These are phyloP conservation scores for Cucumis hystrix DNA, from an alignment of 306 rosid species.

Conservation along the genomic window DNA sequence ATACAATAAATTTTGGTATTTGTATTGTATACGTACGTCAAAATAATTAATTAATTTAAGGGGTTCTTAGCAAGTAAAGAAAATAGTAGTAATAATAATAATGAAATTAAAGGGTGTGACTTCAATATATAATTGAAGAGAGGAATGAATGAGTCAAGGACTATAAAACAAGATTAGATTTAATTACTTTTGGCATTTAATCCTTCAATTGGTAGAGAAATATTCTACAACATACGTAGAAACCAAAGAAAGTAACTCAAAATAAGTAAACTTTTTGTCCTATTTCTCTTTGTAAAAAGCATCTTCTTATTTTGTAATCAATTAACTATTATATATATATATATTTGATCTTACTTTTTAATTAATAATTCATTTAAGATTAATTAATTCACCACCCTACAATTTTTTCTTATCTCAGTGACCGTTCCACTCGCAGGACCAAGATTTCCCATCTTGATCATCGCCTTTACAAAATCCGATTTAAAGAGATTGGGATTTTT, in stretches of 20 bases:
- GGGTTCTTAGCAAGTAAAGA: no score
- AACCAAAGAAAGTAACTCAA: not conserved
- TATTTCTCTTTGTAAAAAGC: not conserved
- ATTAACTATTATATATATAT: not conserved
- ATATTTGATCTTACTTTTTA: not conserved
- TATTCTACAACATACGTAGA: not conserved
- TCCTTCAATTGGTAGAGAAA: not conserved
- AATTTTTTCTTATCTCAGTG: conserved; percentile 57
- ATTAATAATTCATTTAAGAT: not conserved
- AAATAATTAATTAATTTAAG: no score
- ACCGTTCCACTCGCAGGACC: conserved; percentile 47
- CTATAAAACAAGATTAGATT: not conserved
- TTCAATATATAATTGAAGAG: not conserved
- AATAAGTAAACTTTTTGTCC: not conserved
- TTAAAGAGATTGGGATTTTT: conserved; percentile 12
- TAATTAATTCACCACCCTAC: conserved; percentile 42
- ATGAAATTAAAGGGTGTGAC: no score
- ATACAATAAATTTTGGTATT: no score
- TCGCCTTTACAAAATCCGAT: conserved; percentile 52
- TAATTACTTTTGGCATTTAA: not conserved
- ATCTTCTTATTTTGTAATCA: not conserved
- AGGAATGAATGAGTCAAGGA: not conserved
- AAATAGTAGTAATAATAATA: no score
- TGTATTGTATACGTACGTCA: no score
- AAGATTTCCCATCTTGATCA: conserved; percentile 52